Base-by-base conservation (phyloP, 768 basidiomycete genomes). In the Lactifluus subvellereus region DNA sequence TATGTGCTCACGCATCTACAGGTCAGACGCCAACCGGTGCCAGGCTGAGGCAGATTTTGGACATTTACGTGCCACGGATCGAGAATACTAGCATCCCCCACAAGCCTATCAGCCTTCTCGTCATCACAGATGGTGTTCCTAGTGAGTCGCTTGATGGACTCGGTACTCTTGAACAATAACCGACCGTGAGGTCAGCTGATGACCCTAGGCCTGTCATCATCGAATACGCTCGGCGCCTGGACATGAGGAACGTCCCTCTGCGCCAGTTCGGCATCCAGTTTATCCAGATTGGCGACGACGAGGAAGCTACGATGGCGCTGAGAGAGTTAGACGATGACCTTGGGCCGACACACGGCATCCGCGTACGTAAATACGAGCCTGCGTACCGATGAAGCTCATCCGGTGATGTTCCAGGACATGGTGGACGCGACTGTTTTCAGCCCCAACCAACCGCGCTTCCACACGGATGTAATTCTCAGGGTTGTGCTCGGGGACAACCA, bases 121-220 rank as follows among this genome's bases (percentile, higher is more conserved):
- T 79, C 38, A 74, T 78, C 61, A 78, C 78, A 0, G 75, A 75
- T 54, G 72, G 75, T 53, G 76, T 76, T 4, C 75, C 79, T 0
- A 79, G 78, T 69, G 71, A 72, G 71, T 49, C 37, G 5, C 18
- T 70, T 65, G 37, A 35, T 42, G 11, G 60, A 37, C 7, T 35
- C 38, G 1, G 8, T 42, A 32, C 16, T 43, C 35, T 42, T 4
- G 18, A 38, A 22, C 35, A 22, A 30, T 5, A 54, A 16, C 51
- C 32, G 27, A 59, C 43, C 3, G 9, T 43, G 32, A 48, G 20
- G 47, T 32, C 42, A 69, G 69, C 67, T 45, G 70, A 71, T 40
- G 70, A 70, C 8, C 69, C 69, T 18, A 52, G 52, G 33, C 35
- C 51, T 14, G 66, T 67, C 6, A 70, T 71, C 43, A 49, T 70